A percentile compares a stretch with the other conserved stretches of the same genome.
Evolutionary conservation across 2,329 filamentous ascomycete genomes (phyloP).

Genomic region (Diaporthe caulivora): DNA sequence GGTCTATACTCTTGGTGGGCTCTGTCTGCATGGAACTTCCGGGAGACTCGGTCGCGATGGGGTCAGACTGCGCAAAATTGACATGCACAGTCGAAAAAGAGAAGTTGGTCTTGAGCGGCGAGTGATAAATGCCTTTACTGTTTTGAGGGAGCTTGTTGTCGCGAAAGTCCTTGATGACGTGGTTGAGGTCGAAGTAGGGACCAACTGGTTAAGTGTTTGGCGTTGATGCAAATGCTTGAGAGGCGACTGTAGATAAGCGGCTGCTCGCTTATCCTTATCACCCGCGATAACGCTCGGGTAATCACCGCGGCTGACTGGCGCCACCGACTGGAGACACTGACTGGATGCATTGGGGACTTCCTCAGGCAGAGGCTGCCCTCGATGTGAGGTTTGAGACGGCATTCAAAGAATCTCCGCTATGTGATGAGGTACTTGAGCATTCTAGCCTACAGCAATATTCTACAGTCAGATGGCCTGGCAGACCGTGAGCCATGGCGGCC

Average conservation of each 20-base stretch:
- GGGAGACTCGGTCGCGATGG: conserved; percentile 48
- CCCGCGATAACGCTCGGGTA: background rate
- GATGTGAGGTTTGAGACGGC: background rate
- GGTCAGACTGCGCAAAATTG: conserved; percentile 63
- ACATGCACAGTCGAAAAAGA: conserved; percentile 62
- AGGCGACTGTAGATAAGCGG: conserved; percentile 7
- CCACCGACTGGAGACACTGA: no score
- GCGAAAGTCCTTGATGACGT: conserved; percentile 35
- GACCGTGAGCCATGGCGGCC: background rate
- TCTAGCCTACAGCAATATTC: background rate
- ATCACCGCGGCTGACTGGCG: background rate
- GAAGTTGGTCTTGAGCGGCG: conserved; percentile 12
- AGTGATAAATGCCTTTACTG: conserved; percentile 15
- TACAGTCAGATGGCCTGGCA: background rate
- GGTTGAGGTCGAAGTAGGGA: conserved; percentile 11
- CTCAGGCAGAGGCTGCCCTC: no score
- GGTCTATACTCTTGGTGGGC: conserved; percentile 61
- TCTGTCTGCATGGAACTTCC: conserved; percentile 75
- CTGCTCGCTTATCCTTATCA: conserved; percentile 19
- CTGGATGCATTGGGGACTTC: no score
- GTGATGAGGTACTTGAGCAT: no score
- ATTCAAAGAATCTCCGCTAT: background rate
- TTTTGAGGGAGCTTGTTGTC: conserved; percentile 25
- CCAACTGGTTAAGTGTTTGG: background rate
- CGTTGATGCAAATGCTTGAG: background rate